phyloP scores from a whole-genome alignment of 1,284 basidiomycete species.

The Ustilago crameri region DNA sequence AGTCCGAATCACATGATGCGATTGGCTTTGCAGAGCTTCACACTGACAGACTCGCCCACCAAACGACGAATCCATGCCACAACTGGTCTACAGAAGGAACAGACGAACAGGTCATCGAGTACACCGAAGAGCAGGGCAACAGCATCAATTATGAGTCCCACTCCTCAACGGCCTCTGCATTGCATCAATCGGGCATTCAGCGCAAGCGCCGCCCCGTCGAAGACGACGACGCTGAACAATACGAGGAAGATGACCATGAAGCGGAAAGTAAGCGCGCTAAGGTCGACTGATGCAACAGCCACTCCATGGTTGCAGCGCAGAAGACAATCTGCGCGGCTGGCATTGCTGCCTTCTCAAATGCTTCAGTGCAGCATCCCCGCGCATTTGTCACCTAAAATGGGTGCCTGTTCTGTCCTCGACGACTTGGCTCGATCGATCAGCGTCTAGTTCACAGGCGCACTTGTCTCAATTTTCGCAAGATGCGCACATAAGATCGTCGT shows the following conservation, averaged over 20 bases:
- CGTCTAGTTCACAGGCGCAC: too few relatives aligned
- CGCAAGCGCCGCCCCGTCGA: constrained; percentile 35
- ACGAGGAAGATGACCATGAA: constrained; percentile 33
- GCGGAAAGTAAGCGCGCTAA: constrained; percentile 44
- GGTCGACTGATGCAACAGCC: constrained; percentile 17
- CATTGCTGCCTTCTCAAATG: too few relatives aligned
- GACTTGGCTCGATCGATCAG: too few relatives aligned
- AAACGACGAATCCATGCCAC: background rate
- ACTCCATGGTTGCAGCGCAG: background rate
- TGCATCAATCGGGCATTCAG: constrained; percentile 9
- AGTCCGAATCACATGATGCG: background rate
- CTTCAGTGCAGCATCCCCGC: too few relatives aligned
- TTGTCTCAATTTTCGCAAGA: too few relatives aligned
- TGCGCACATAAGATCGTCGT: too few relatives aligned
- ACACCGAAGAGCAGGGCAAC: constrained; percentile 32
- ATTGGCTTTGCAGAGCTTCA: background rate
- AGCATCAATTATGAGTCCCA: constrained; percentile 1
- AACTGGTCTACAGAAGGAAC: constrained; percentile 8
- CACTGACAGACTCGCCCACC: constrained; percentile 7
- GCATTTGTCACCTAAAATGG: too few relatives aligned
- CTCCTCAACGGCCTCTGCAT: constrained; percentile 6
- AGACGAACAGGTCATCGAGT: constrained; percentile 53
- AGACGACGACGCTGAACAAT: constrained; percentile 24
- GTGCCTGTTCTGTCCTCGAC: too few relatives aligned
- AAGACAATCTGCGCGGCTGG: too few relatives aligned